A percentile compares a stretch with the other conserved stretches of the same genome.
phyloP scores from a whole-genome alignment of 495 filamentous ascomycete genomes.

The Penicillium verhagenii region DNA sequence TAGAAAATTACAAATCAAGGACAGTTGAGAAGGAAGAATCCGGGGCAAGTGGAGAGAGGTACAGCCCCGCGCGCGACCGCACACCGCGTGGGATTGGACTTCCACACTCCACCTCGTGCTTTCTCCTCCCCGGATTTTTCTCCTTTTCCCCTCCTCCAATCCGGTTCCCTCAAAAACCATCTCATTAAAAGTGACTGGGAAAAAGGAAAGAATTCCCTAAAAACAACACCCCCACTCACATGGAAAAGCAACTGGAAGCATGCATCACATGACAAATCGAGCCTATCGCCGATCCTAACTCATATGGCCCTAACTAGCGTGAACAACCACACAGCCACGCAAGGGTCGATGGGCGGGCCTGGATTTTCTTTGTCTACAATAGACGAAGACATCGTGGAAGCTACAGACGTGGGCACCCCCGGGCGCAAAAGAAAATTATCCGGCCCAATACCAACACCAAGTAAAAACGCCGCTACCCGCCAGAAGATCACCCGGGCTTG shows the following conservation, averaged over 20 bases:
- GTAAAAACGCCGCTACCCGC: slow-evolving; percentile 25
- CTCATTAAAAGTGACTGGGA: not conserved
- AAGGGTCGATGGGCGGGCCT: slow-evolving; percentile 15
- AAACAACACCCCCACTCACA: not conserved
- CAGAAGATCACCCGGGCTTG: slow-evolving; percentile 49
- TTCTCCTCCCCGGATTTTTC: slow-evolving; percentile 14
- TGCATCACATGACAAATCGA: slow-evolving; percentile 10
- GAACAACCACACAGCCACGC: slow-evolving; percentile 13
- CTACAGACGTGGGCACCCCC: slow-evolving; percentile 1
- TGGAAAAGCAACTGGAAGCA: not conserved
- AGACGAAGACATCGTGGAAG: not conserved
- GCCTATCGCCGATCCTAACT: slow-evolving; percentile 14
- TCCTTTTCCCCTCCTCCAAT: slow-evolving; percentile 3
- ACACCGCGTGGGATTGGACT: slow-evolving; percentile 1
- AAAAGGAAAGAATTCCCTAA: not conserved
- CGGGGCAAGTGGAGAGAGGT: slow-evolving; percentile 1
- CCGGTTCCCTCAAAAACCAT: not conserved
- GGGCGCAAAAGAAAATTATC: slow-evolving; percentile 36
- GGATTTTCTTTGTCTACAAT: not conserved
- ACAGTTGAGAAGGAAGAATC: not conserved
- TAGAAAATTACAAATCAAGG: not conserved
- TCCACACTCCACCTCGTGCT: slow-evolving; percentile 7
- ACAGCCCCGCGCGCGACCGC: not conserved
- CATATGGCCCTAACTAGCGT: slow-evolving; percentile 22
- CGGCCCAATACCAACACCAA: slow-evolving; percentile 12